phyloP scores from a whole-genome alignment of 371 early-diverging fungal genomes.

The Chytridium lagenaria region DNA sequence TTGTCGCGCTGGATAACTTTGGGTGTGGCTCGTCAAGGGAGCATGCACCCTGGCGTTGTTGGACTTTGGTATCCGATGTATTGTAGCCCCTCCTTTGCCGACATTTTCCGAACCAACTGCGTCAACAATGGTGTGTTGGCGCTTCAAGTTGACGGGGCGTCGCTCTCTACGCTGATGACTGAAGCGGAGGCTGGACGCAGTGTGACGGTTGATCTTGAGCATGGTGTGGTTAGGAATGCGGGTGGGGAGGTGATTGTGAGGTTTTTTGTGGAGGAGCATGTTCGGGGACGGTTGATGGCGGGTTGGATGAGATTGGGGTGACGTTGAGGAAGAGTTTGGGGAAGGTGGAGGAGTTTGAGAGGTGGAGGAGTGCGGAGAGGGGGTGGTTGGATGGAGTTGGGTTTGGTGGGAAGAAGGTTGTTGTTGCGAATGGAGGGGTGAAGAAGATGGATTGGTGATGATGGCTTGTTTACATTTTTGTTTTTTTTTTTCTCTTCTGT shows the following conservation, averaged over 20 bases:
- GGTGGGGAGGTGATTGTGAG: slow-evolving; percentile 27
- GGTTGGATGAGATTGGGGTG: slow-evolving; percentile 74
- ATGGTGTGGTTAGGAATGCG: slow-evolving; percentile 54
- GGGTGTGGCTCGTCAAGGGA: slow-evolving; percentile 76
- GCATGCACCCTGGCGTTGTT: slow-evolving; percentile 77
- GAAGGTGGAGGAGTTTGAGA: slow-evolving; percentile 61
- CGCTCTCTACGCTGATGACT: slow-evolving; percentile 35
- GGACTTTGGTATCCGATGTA: slow-evolving; percentile 73
- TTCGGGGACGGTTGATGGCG: slow-evolving; percentile 69
- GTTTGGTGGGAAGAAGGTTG: slow-evolving; percentile 6
- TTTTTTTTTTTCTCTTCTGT: background rate
- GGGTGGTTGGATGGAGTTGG: slow-evolving; percentile 69
- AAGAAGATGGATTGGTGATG: slow-evolving; percentile 8
- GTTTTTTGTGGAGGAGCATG: slow-evolving; percentile 63
- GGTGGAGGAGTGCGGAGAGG: slow-evolving; percentile 56
- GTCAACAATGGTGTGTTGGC: slow-evolving; percentile 76
- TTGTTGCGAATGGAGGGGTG: background rate
- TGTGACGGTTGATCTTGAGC: slow-evolving; percentile 52
- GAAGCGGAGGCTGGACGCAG: slow-evolving; percentile 34
- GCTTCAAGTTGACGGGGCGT: slow-evolving; percentile 28
- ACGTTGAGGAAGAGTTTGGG: slow-evolving; percentile 66
- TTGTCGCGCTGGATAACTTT: slow-evolving; percentile 73
- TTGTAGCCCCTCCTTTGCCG: slow-evolving; percentile 73
- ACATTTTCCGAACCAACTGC: slow-evolving; percentile 75
- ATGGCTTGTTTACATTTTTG: background rate